phyloP scores from a whole-genome alignment of 2,329 filamentous ascomycete species.

The Paramyrothecium sp. region DNA sequence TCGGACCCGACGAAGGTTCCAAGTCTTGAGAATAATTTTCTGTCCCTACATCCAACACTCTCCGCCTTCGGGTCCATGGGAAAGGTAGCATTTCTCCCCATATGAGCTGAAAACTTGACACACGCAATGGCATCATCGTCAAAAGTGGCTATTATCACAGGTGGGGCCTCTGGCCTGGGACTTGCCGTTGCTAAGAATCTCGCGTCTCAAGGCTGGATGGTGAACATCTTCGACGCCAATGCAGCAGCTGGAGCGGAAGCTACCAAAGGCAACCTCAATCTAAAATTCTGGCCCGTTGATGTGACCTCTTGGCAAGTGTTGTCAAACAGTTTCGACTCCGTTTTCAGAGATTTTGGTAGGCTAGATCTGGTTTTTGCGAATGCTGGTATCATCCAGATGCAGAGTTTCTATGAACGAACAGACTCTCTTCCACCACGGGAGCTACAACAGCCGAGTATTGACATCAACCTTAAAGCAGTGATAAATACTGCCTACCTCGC shows the following conservation, averaged over 20 bases:
- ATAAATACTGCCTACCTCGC: slow-evolving; percentile 36
- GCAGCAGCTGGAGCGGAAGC: slow-evolving; percentile 8
- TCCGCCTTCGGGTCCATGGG: no score
- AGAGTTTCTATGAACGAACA: slow-evolving; percentile 31
- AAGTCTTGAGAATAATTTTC: no score
- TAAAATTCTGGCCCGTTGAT: no score
- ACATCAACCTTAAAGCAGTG: slow-evolving; percentile 33
- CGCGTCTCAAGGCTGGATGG: slow-evolving; percentile 8
- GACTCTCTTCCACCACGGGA: slow-evolving; percentile 4
- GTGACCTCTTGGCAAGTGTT: slow-evolving; percentile 10
- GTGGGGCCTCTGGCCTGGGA: slow-evolving; percentile 5
- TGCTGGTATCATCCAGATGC: slow-evolving; percentile 40
- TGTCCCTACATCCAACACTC: no score
- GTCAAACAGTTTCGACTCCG: slow-evolving; percentile 29
- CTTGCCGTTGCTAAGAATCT: slow-evolving; percentile 17
- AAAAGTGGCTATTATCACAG: no score
- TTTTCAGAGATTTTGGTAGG: slow-evolving; percentile 29
- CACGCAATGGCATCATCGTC: no score
- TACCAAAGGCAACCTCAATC: no score
- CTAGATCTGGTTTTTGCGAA: slow-evolving; percentile 50
- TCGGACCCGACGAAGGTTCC: no score
- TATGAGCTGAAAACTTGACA: no score
- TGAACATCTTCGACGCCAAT: slow-evolving; percentile 18
- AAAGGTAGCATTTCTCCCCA: no score
- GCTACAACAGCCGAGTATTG: slow-evolving; percentile 11